Conservation (phyloP, 2,329 filamentous ascomycete species). For the Epicoccum sorghinum region DNA sequence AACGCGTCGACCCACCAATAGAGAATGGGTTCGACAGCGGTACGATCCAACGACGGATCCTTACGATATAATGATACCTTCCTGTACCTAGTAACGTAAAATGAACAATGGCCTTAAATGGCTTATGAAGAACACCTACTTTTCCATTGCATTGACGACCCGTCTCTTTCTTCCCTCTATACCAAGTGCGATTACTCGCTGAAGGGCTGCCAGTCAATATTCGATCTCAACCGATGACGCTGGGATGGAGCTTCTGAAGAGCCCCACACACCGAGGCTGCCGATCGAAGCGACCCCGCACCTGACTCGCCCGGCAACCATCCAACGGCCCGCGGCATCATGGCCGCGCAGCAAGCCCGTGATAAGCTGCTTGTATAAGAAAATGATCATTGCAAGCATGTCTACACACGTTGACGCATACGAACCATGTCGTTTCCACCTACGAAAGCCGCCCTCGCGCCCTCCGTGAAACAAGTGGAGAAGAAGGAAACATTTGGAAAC, state of each 20-base stretch:
- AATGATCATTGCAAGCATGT: background rate
- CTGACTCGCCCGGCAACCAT: conserved; percentile 6
- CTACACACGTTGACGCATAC: background rate
- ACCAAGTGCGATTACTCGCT: background rate
- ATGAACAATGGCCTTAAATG: conserved; percentile 18
- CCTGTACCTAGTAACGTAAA: conserved; percentile 25
- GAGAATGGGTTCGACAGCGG: conserved; percentile 17
- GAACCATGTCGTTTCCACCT: conserved; percentile 19
- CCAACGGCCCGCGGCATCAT: conserved; percentile 18
- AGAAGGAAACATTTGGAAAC: conserved; percentile 43
- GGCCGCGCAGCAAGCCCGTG: background rate
- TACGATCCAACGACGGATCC: conserved; percentile 18
- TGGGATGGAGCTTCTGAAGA: conserved; percentile 7
- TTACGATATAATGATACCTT: conserved; percentile 25
- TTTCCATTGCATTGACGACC: background rate
- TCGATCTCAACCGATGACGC: conserved; percentile 7
- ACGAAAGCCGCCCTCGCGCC: conserved; percentile 17
- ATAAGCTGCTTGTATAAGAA: conserved; percentile 1
- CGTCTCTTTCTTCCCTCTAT: background rate
- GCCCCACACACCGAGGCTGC: conserved; percentile 5
- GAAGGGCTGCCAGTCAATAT: background rate
- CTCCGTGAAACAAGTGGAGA: conserved; percentile 26
- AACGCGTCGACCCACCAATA: conserved; percentile 30
- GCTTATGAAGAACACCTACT: conserved; percentile 3
- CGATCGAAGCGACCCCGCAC: conserved; percentile 14